Base-by-base conservation (phyloP, 805 yeast genomes). In the Saccharomyces kudriavzevii region DNA sequence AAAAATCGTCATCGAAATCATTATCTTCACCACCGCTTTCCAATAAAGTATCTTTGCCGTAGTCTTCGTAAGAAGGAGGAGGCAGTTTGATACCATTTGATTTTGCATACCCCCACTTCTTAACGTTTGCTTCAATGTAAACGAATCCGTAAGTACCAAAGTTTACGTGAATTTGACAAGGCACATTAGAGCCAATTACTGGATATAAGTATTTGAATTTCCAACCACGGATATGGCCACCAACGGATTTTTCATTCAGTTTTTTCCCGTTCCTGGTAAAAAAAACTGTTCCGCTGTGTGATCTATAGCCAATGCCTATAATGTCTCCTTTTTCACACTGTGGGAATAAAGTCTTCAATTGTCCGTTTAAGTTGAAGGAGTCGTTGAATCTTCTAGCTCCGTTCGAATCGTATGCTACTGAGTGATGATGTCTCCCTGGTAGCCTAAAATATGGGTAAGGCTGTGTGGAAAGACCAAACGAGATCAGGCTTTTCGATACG, bases 21-120 rank as follows among this genome's bases (percentile, higher is more conserved):
- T 80, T 84, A 52, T 81, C 85, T 45, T 77, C 80, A 11, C 77
- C 80, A 59, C 70, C 65, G 49, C 84, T 70, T 62, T 87, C 96
- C 28, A 92, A 71, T 52, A 92, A 69, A 3, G 90, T 82, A 66
- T 91, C 96, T 48, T 83, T 83, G 47, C 81, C 82, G 62, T 84
- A 90, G 54, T 84, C 81, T 49, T 88, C 87, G 70, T 92, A 92
- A 9, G 94, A 85, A 1, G 99, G 99, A 2, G 98, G 96, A 4
- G 98, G 96, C 3, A 95, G 85, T 54, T 90, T 85, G 49, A 78
- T 80, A 1, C 98, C 99, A 59, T 85, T 87, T 43, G 85, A 77
- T 2, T 94, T 92, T n/a, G 96, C 96, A 62, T 86, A 85, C 5
- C 96, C 96, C 97, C 97, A 90, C 67, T 87, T 89, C 67, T 90